Evolutionary conservation across 2,329 filamentous ascomycete genomes (phyloP).

Genomic region (Coniella vitis): DNA sequence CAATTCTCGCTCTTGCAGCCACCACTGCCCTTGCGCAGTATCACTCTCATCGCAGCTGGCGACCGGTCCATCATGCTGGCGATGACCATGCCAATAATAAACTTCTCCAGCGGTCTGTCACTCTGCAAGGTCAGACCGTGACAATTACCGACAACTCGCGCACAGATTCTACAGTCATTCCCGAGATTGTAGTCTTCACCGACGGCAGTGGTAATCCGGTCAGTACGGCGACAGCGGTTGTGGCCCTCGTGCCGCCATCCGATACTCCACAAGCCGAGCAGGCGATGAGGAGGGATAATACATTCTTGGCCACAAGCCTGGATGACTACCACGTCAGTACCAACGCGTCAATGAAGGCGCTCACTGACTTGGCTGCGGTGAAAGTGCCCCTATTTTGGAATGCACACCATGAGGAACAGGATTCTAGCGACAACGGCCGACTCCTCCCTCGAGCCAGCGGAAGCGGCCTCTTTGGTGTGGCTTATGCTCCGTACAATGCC

Average conservation of each 20-base stretch:
- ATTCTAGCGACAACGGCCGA: background rate
- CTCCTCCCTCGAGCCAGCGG: slow-evolving; percentile 8
- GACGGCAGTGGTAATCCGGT: slow-evolving; percentile 49
- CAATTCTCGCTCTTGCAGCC: slow-evolving; percentile 1
- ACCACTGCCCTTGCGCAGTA: slow-evolving; percentile 8
- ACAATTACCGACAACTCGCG: slow-evolving; percentile 31
- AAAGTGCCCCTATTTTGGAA: background rate
- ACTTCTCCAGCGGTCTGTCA: background rate
- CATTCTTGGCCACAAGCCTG: background rate
- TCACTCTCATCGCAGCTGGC: slow-evolving; percentile 9
- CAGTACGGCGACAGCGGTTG: slow-evolving; percentile 34
- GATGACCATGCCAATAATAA: slow-evolving; percentile 4
- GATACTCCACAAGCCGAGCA: slow-evolving; percentile 2
- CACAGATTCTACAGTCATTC: slow-evolving; percentile 33
- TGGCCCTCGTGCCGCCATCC: slow-evolving; percentile 24
- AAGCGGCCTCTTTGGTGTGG: slow-evolving; percentile 32
- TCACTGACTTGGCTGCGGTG: background rate
- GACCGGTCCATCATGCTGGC: slow-evolving; percentile 3
- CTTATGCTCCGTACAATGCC: slow-evolving; percentile 43
- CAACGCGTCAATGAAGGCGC: background rate
- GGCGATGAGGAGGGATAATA: background rate
- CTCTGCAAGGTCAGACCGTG: slow-evolving; percentile 16
- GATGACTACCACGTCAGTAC: background rate
- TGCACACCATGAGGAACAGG: background rate
- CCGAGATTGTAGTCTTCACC: slow-evolving; percentile 52